These are phyloP conservation scores for Pseudogymnoascus sp. DNA, from an alignment of 2,329 filamentous ascomycete species.

Conservation along the genomic window DNA sequence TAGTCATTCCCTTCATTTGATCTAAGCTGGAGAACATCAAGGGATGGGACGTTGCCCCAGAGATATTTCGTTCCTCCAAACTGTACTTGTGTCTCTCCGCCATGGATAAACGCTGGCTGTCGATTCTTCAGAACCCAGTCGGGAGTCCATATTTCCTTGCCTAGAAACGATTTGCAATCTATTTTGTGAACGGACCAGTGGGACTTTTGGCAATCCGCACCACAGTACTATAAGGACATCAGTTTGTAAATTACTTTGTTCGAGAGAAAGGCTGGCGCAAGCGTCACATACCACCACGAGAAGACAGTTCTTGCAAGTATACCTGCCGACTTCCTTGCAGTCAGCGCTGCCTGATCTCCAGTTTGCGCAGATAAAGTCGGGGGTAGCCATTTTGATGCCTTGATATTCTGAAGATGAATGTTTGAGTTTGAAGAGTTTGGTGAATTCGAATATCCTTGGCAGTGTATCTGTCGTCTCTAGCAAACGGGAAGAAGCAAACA, in stretches of 20 bases:
- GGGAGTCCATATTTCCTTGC: slow-evolving; percentile 15
- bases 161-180: slow-evolving; percentile 14
- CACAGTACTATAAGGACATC: slow-evolving; percentile 13
- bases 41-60: slow-evolving; percentile 36
- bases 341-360: background rate
- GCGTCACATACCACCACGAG: background rate
- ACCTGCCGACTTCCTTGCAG: background rate
- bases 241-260: slow-evolving; percentile 36
- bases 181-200: slow-evolving; percentile 15
- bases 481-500: background rate
- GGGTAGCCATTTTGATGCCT: background rate
- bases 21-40: slow-evolving; percentile 32
- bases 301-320: background rate
- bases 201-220: slow-evolving; percentile 9
- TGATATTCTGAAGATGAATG: background rate
- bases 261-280: background rate
- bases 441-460: background rate
- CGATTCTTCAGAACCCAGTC: slow-evolving; percentile 11
- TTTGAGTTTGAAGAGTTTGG: background rate
- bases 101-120: background rate
- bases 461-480: background rate
- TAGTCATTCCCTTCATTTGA: slow-evolving; percentile 25
- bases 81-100: background rate
- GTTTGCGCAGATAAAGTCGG: background rate
- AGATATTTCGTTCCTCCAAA: slow-evolving; percentile 27